Conservation (phyloP, 2,329 filamentous ascomycete species). For the Xylaria sp. region DNA sequence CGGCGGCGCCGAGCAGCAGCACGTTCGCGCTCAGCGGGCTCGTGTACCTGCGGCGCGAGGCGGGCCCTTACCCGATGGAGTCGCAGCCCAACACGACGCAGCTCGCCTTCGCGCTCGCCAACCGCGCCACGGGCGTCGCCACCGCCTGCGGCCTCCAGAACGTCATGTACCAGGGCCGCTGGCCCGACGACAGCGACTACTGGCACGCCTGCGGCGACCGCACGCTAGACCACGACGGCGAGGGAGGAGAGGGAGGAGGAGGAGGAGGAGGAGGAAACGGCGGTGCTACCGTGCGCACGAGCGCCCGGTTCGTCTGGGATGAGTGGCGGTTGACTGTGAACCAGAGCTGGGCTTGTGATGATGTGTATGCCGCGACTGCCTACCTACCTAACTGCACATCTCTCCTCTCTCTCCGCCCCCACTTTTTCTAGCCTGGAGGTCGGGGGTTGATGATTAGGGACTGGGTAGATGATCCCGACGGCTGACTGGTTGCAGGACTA, state of each 20-base stretch:
- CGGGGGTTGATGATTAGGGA: no score
- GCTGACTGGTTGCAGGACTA: conserved; percentile 11
- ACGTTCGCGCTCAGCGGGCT: conserved; percentile 18
- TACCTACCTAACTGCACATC: no score
- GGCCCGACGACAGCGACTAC: conserved; percentile 21
- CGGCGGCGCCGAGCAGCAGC: no score
- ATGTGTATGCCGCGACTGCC: conserved; percentile 16
- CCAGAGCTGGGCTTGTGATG: conserved; percentile 30
- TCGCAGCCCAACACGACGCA: conserved; percentile 20
- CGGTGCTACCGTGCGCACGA: conserved; percentile 25
- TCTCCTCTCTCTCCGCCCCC: no score
- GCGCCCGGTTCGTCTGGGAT: conserved; percentile 26
- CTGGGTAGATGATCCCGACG: neutral
- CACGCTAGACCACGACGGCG: conserved; percentile 12
- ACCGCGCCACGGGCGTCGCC: conserved; percentile 19
- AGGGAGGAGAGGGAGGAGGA: no score
- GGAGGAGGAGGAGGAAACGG: no score
- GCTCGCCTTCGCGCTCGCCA: conserved; percentile 22
- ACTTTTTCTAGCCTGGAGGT: no score
- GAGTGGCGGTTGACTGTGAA: conserved; percentile 29
- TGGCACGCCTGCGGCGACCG: conserved; percentile 28
- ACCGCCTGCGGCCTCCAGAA: conserved; percentile 20
- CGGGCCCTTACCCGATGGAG: conserved; percentile 5
- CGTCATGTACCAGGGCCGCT: conserved; percentile 13
- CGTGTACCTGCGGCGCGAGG: conserved; percentile 15